Percentiles rank a stretch among this genome's conserved stretches.
Conservation (phyloP, 2,329 filamentous ascomycete genomes). For the Aureobasidium pullulans region DNA sequence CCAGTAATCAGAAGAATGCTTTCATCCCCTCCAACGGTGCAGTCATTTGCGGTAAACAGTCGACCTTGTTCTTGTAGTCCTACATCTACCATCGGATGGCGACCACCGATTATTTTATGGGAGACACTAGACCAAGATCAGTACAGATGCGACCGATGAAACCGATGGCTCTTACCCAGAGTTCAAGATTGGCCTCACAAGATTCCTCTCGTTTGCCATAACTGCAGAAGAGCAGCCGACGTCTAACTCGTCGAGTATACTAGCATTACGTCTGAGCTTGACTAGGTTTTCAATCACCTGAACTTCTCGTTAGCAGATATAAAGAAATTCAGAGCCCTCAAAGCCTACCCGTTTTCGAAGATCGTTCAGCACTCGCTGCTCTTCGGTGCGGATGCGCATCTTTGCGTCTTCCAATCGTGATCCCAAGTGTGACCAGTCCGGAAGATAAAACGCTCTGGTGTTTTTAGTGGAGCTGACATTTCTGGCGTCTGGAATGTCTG, state of each 20-base stretch:
- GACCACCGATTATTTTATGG: constrained; percentile 75
- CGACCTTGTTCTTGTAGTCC: constrained; percentile 73
- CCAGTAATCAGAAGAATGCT: constrained; percentile 63
- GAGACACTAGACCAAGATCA: constrained; percentile 30
- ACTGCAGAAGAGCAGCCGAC: constrained; percentile 78
- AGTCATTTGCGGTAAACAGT: constrained; percentile 79
- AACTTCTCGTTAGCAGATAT: not conserved
- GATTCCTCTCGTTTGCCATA: constrained; percentile 65
- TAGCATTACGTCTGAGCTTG: constrained; percentile 78
- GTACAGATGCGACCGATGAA: not conserved
- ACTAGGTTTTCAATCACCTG: constrained; percentile 70
- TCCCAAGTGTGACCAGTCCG: constrained; percentile 78
- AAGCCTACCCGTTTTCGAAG: constrained; percentile 57
- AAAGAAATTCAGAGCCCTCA: not conserved
- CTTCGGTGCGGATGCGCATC: constrained; percentile 72
- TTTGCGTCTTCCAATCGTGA: constrained; percentile 70
- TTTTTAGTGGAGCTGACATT: constrained; percentile 72
- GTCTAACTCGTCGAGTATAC: constrained; percentile 89
- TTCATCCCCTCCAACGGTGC: constrained; percentile 70
- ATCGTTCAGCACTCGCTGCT: constrained; percentile 68
- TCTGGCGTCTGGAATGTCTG: constrained; percentile 37
- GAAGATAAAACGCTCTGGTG: constrained; percentile 75
- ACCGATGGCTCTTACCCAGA: constrained; percentile 23
- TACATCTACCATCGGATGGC: constrained; percentile 86
- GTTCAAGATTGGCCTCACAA: constrained; percentile 67